phyloP scores from a whole-genome alignment of 352 stramenopile genomes.

The Phytophthora boehmeriae region DNA sequence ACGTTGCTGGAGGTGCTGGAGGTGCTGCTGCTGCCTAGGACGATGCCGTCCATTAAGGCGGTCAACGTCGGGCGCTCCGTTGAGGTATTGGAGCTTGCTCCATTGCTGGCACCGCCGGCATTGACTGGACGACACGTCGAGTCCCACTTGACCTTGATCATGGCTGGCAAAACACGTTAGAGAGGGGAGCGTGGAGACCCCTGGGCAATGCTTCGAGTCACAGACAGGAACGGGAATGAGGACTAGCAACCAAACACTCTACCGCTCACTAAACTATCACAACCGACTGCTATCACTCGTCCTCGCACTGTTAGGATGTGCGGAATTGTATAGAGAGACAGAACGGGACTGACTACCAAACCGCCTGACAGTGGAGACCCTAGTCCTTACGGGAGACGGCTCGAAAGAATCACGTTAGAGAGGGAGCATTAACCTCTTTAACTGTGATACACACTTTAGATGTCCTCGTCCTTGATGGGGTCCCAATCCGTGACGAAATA shows the following conservation, averaged over 20 bases:
- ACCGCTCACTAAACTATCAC: conserved; percentile 1
- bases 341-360: not conserved
- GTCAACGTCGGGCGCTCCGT: conserved; percentile 33
- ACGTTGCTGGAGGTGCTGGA: conserved; percentile 19
- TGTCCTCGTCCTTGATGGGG: conserved; percentile 44
- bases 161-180: conserved; percentile 10
- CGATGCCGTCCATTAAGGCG: conserved; percentile 50
- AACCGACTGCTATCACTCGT: not conserved
- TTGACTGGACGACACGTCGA: conserved; percentile 38
- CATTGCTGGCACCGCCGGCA: conserved; percentile 2
- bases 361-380: not conserved
- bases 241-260: no score
- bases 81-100: not conserved
- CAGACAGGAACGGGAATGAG: no score
- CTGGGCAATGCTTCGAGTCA: no score
- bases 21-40: conserved; percentile 25
- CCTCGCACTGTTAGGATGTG: not conserved
- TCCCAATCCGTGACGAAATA: conserved; percentile 61
- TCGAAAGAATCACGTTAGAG: not conserved
- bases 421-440: not conserved
- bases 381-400: not conserved
- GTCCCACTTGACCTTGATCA: conserved; percentile 83
- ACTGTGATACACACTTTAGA: conserved; percentile 14
- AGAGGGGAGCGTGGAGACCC: no score
- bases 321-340: conserved; percentile 2